Conservation (phyloP, 306 rosid species). For the Aeschynomene evenia region DNA sequence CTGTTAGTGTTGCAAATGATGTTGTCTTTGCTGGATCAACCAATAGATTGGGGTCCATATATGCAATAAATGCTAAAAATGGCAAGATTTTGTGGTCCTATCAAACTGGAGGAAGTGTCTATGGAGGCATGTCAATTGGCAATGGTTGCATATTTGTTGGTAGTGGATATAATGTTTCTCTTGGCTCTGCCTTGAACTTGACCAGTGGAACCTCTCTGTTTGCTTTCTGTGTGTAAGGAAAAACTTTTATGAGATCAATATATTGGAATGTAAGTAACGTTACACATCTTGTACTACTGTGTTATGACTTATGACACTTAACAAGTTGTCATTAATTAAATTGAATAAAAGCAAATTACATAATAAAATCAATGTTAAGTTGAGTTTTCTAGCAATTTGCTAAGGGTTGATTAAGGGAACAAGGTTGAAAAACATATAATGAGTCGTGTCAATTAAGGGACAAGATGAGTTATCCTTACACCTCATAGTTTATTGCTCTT, state of each 20-base stretch:
- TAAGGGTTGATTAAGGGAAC: too few species aligned
- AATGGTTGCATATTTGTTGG: constrained; percentile 60
- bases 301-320: not conserved
- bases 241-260: not conserved
- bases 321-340: not conserved
- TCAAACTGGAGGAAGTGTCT: constrained; percentile 53
- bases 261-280: not conserved
- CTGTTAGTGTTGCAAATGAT: constrained; percentile 61
- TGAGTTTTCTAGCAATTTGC: not conserved
- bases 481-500: too few species aligned
- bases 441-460: too few species aligned
- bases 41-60: constrained; percentile 38
- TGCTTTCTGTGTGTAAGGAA: constrained; percentile 44
- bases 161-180: constrained; percentile 44
- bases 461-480: too few species aligned
- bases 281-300: not conserved
- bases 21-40: constrained; percentile 62
- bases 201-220: constrained; percentile 51
- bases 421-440: too few species aligned
- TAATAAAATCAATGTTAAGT: not conserved
- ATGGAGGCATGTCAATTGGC: constrained; percentile 58
- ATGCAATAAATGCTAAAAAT: constrained; percentile 44
- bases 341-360: not conserved
- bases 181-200: not conserved
- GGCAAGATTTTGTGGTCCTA: constrained; percentile 56